These are phyloP conservation scores for Pseudocercospora musae DNA, from an alignment of 2,329 filamentous ascomycete genomes.

Conservation along the genomic window DNA sequence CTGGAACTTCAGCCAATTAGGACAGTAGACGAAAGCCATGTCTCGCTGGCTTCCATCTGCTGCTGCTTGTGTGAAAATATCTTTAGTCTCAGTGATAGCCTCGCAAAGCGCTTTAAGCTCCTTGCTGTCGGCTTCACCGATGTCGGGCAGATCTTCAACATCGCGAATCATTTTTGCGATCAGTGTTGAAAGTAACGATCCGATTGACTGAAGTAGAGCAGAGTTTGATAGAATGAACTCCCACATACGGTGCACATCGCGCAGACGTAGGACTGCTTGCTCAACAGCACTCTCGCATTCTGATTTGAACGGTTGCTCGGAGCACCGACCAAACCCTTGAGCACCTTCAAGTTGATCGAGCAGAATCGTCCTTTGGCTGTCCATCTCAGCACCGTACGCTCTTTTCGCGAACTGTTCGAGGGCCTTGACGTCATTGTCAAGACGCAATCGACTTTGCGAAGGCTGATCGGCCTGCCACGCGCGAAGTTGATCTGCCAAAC, in stretches of 20 bases:
- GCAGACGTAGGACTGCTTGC: slow-evolving; percentile 56
- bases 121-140: slow-evolving; percentile 60
- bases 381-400: slow-evolving; percentile 63
- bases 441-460: slow-evolving; percentile 41
- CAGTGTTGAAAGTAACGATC: slow-evolving; percentile 56
- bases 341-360: slow-evolving; percentile 61
- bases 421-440: slow-evolving; percentile 54
- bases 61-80: slow-evolving; percentile 53
- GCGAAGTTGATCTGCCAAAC: slow-evolving; percentile 55
- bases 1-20: slow-evolving; percentile 64
- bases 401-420: slow-evolving; percentile 59
- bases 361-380: slow-evolving; percentile 60
- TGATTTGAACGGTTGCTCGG: slow-evolving; percentile 55
- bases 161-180: slow-evolving; percentile 60
- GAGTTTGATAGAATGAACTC: slow-evolving; percentile 56
- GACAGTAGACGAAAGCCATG: slow-evolving; percentile 60
- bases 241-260: slow-evolving; percentile 57
- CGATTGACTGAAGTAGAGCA: slow-evolving; percentile 60
- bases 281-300: slow-evolving; percentile 60
- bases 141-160: slow-evolving; percentile 61
- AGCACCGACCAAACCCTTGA: slow-evolving; percentile 60
- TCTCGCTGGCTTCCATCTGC: slow-evolving; percentile 32
- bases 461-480: slow-evolving; percentile 47
- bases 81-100: slow-evolving; percentile 53
- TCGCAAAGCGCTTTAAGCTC: slow-evolving; percentile 58